Base-by-base conservation (phyloP, 2,329 filamentous ascomycete genomes). In the Cordyceps pruinosa region DNA sequence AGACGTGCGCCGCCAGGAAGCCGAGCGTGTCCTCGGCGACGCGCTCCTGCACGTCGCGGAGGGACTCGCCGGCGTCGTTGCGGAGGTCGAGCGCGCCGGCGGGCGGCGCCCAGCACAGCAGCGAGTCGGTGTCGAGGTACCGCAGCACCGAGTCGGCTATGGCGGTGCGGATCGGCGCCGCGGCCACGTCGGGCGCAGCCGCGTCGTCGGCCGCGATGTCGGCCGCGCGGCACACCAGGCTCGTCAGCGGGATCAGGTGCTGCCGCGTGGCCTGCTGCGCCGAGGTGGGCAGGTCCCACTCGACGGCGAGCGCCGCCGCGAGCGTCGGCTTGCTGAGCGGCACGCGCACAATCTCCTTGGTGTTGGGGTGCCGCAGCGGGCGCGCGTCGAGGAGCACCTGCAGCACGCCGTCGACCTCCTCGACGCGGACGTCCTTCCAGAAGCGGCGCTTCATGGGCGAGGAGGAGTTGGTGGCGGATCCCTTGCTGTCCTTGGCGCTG, bases 181-280 rank as follows among this genome's bases (percentile, higher is more conserved):
- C 66, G 4, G 69, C 68, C 1, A 57, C 50, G 19, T n/a, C n/a
- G n/a, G n/a, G n/a, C n/a, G 57, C 45, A 2, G 60, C 32, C 2
- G 63, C 66, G 63, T 96, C 89, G 63, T 90, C 87, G 21, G 78
- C 78, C 48, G 77, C 78, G 56, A 97, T 89, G 68, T 97, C 93
- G 30, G 93, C 72, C 0, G 91, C 93, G 46, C 94, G 87, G 61
- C 90, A 90, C 23, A 86, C 78, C 17, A 97, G 82, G 48, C 90
- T 91, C 3, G 92, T 97, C 61, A 99, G 77, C 15, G 94, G 94
- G 63, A 97, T 93, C 48, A 95, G 83, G 73, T 97, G 90, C 59
- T 89, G 84, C 70, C 87, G 89, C 39, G 92, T 81, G 0, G 91
- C 90, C 72, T 97, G 90, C 68, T 92, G 87, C 3, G 88, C 85